Conservation (phyloP, 495 filamentous ascomycete genomes). For the Barbatosphaeria neglecta region DNA sequence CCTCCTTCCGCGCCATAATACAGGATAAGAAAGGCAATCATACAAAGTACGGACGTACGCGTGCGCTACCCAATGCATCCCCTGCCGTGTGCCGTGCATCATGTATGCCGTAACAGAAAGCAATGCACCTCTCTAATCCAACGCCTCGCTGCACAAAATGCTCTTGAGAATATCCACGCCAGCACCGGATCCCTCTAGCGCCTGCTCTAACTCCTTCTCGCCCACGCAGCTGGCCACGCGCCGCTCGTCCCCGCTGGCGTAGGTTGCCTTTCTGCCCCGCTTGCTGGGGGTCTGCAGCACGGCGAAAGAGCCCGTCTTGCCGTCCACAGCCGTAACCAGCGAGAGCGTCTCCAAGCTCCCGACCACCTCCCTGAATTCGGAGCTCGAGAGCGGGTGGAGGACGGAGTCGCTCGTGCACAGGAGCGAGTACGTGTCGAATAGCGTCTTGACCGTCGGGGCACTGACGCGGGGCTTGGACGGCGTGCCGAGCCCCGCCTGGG, state of each 20-base stretch:
- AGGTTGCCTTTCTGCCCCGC: conserved; percentile 32
- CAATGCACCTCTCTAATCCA: conserved; percentile 18
- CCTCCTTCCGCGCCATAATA: no score
- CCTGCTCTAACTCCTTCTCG: conserved; percentile 61
- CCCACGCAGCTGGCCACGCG: conserved; percentile 66
- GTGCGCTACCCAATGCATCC: background rate
- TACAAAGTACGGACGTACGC: background rate
- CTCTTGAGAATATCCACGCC: conserved; percentile 45
- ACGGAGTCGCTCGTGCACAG: conserved; percentile 76
- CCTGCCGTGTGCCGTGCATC: background rate
- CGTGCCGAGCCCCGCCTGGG: conserved; percentile 47
- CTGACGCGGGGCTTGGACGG: conserved; percentile 18
- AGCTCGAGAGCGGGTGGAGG: conserved; percentile 72
- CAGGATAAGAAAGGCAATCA: no score
- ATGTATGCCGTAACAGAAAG: background rate
- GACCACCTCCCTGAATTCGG: conserved; percentile 92
- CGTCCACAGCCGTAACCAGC: conserved; percentile 66
- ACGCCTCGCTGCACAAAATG: conserved; percentile 39
- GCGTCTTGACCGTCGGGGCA: conserved; percentile 62
- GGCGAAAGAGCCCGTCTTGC: conserved; percentile 51
- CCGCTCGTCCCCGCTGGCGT: conserved; percentile 47
- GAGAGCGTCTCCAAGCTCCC: conserved; percentile 76
- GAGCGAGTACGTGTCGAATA: conserved; percentile 67
- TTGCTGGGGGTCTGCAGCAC: conserved; percentile 48
- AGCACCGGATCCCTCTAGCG: conserved; percentile 56